phyloP scores from a whole-genome alignment of 1,284 basidiomycete species.

The Meripilus lineatus region DNA sequence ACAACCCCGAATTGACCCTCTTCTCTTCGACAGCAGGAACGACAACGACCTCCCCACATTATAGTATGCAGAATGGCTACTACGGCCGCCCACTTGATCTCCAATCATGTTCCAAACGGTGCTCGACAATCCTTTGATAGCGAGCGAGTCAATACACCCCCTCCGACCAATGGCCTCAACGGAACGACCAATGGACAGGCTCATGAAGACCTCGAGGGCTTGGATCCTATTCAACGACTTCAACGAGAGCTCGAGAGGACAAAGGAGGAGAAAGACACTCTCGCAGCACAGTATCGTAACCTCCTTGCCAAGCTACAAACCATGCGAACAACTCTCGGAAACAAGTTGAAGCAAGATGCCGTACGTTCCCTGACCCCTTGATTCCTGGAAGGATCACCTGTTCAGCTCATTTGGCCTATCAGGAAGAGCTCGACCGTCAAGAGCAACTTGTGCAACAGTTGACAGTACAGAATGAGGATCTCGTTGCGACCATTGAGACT shows the following conservation, averaged over 20 bases:
- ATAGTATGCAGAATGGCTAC: too few relatives aligned
- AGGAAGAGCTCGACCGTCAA: conserved; percentile 95
- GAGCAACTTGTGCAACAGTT: conserved; percentile 78
- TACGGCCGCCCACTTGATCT: too few relatives aligned
- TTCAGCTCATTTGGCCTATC: conserved; percentile 24
- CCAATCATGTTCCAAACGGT: too few relatives aligned
- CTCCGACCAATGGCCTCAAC: conserved; percentile 25
- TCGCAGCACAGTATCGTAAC: conserved; percentile 82
- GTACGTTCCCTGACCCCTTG: conserved; percentile 48
- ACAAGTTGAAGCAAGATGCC: conserved; percentile 94
- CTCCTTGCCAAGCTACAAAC: conserved; percentile 86
- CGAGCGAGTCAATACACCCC: conserved; percentile 21
- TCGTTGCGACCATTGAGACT: conserved; percentile 65
- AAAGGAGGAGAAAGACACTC: conserved; percentile 78
- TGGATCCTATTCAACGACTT: conserved; percentile 48
- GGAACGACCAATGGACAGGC: conserved; percentile 18
- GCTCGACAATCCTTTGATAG: conserved; percentile 24
- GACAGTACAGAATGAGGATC: conserved; percentile 69
- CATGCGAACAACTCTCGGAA: conserved; percentile 92
- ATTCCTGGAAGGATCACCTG: conserved; percentile 12
- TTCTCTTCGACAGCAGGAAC: too few relatives aligned
- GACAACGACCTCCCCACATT: too few relatives aligned
- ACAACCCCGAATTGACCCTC: too few relatives aligned
- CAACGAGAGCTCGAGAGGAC: conserved; percentile 56
- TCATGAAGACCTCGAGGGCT: conserved; percentile 19